Percentiles rank a stretch among this genome's conserved stretches.
These are phyloP conservation scores for Linanthus parryae DNA, from an alignment of 148 eudicot species.

Conservation along the genomic window DNA sequence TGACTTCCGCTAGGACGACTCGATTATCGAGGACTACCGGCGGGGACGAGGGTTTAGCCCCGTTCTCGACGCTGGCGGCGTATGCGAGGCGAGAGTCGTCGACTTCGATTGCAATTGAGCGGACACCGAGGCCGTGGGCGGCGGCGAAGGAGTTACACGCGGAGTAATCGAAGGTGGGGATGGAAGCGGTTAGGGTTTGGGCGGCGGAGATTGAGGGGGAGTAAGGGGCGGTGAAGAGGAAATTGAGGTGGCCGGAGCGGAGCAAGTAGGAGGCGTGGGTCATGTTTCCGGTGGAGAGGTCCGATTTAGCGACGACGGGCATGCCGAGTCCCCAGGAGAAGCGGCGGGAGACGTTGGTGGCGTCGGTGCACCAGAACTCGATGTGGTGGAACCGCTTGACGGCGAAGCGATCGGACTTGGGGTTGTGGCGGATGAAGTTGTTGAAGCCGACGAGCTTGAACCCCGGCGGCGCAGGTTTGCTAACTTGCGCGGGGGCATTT, in stretches of 20 bases:
- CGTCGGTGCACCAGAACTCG: constrained; percentile 80
- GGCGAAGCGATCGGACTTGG: constrained; percentile 53
- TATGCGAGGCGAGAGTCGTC: constrained; percentile 52
- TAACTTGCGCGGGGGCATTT: not conserved
- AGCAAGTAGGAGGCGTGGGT: constrained; percentile 79
- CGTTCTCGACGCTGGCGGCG: constrained; percentile 37
- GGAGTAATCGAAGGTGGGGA: constrained; percentile 41
- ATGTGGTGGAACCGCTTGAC: constrained; percentile 74
- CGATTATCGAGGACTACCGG: constrained; percentile 27
- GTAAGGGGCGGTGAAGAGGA: constrained; percentile 85
- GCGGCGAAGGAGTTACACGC: constrained; percentile 33
- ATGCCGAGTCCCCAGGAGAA: constrained; percentile 89
- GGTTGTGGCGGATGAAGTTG: constrained; percentile 56
- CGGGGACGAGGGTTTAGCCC: constrained; percentile 38
- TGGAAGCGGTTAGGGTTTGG: constrained; percentile 24
- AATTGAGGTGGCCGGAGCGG: constrained; percentile 47
- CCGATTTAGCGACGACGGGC: constrained; percentile 77
- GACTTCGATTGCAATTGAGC: constrained; percentile 69
- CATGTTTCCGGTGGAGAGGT: constrained; percentile 80
- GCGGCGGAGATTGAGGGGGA: constrained; percentile 43
- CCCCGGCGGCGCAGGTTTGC: not conserved
- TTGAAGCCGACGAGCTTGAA: constrained; percentile 57
- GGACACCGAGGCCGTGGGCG: constrained; percentile 71
- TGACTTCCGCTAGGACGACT: constrained; percentile 45
- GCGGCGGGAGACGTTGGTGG: constrained; percentile 64